These are phyloP conservation scores for Trichophyton equinum DNA, from an alignment of 2,329 filamentous ascomycete species.

Conservation along the genomic window DNA sequence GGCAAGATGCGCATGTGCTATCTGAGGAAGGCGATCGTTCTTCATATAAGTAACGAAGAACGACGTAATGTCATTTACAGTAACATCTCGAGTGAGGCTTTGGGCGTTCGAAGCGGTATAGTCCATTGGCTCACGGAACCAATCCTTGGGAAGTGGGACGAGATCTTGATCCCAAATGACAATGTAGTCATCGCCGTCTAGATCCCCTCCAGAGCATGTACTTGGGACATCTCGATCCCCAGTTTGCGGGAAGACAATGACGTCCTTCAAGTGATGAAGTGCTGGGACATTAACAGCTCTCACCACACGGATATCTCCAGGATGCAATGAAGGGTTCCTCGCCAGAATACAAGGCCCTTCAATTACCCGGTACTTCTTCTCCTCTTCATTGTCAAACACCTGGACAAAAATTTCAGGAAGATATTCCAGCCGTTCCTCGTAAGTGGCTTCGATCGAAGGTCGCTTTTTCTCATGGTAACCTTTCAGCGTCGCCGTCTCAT, in stretches of 20 bases:
- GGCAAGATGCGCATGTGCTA: conserved; percentile 72
- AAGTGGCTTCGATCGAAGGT: conserved; percentile 19
- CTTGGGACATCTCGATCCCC: conserved; percentile 76
- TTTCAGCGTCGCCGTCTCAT: conserved; percentile 64
- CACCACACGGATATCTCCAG: conserved; percentile 82
- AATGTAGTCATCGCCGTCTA: conserved; percentile 93
- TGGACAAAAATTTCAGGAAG: conserved; percentile 87
- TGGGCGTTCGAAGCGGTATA: conserved; percentile 50
- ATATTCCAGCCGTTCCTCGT: conserved; percentile 35
- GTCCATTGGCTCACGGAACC: conserved; percentile 68
- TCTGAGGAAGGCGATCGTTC: conserved; percentile 66
- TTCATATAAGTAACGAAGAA: conserved; percentile 94
- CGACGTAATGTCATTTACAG: conserved; percentile 57
- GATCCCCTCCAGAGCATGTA: conserved; percentile 92
- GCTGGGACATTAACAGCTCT: conserved; percentile 61
- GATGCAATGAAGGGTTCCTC: conserved; percentile 85
- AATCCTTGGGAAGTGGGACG: conserved; percentile 56
- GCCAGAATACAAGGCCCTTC: conserved; percentile 71
- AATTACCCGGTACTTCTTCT: conserved; percentile 50
- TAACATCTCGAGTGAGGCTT: conserved; percentile 50
- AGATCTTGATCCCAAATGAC: conserved; percentile 78
- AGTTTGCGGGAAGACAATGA: conserved; percentile 72
- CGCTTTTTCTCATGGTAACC: conserved; percentile 52
- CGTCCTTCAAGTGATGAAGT: conserved; percentile 67
- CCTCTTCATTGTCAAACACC: conserved; percentile 47